Evolutionary conservation across 768 basidiomycete genomes (phyloP).

Genomic region (Termitomyces sp.): DNA sequence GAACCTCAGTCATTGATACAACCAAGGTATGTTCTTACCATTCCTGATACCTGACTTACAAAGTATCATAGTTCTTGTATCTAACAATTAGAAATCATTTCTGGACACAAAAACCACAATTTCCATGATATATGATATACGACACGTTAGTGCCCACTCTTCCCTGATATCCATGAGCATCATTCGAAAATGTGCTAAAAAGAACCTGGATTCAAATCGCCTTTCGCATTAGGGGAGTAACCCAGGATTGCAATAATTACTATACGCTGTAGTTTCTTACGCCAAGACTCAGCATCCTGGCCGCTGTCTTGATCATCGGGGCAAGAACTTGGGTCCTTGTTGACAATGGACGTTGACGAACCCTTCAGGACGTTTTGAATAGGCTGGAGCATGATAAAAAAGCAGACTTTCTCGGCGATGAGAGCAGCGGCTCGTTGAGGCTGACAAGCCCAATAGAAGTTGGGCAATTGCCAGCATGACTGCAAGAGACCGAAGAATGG

Average conservation of each 20-base stretch:
- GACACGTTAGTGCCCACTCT: not conserved
- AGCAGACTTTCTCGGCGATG: not conserved
- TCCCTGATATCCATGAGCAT: too few species aligned
- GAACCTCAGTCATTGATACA: too few species aligned
- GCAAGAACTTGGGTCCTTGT: not conserved
- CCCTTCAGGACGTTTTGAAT: not conserved
- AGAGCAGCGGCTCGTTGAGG: not conserved
- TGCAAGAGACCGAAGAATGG: not conserved
- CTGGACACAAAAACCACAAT: not conserved
- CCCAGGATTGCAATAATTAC: constrained; percentile 1
- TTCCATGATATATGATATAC: not conserved
- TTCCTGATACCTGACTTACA: too few species aligned
- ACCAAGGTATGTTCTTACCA: too few species aligned
- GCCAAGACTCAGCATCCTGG: not conserved
- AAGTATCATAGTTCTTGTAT: too few species aligned
- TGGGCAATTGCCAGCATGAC: not conserved
- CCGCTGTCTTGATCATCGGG: not conserved
- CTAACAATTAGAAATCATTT: not conserved
- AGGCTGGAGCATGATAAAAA: not conserved
- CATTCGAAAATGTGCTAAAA: not conserved
- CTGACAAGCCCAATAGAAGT: not conserved
- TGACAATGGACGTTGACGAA: not conserved
- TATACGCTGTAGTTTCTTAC: constrained; percentile 4
- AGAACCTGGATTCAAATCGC: not conserved
- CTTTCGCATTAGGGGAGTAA: not conserved